A percentile compares a stretch with the other conserved stretches of the same genome.
Conservation (phyloP, 257 asterid genomes). For the Capsicum rhomboideum region DNA sequence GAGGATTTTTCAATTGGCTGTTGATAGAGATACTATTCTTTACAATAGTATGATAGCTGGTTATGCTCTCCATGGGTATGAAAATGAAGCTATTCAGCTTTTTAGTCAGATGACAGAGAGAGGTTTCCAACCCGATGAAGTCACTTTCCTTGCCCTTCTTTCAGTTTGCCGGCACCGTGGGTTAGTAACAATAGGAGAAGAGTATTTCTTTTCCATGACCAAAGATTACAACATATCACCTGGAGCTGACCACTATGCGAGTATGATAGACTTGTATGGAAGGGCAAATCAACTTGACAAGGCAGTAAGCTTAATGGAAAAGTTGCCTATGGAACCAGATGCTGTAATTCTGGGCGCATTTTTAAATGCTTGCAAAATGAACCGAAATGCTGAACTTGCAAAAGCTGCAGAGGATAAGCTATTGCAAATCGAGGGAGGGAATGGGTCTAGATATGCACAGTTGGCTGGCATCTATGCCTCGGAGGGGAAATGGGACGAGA, state of each 20-base stretch:
- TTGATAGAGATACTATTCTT: slow-evolving; percentile 37
- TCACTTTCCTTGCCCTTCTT: slow-evolving; percentile 70
- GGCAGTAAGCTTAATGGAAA: slow-evolving; percentile 50
- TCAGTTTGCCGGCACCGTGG: slow-evolving; percentile 91
- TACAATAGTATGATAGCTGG: slow-evolving; percentile 83
- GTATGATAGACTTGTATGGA: slow-evolving; percentile 93
- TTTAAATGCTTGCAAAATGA: slow-evolving; percentile 65
- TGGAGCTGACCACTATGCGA: slow-evolving; percentile 78
- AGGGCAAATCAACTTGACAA: slow-evolving; percentile 70
- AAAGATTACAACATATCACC: slow-evolving; percentile 49
- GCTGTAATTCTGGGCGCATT: slow-evolving; percentile 57
- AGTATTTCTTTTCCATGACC: slow-evolving; percentile 58
- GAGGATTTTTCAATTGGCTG: slow-evolving; percentile 34
- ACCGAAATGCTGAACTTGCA: slow-evolving; percentile 55
- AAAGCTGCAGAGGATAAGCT: slow-evolving; percentile 53
- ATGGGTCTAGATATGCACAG: slow-evolving; percentile 68
- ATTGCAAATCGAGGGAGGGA: slow-evolving; percentile 41
- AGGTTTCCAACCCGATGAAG: slow-evolving; percentile 58
- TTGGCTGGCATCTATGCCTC: slow-evolving; percentile 75
- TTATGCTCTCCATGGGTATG: slow-evolving; percentile 78
- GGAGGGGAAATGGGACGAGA: slow-evolving; percentile 78
- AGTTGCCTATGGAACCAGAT: slow-evolving; percentile 60
- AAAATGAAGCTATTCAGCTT: slow-evolving; percentile 42
- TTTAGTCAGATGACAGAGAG: slow-evolving; percentile 46
- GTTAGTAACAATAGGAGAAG: slow-evolving; percentile 54